A percentile compares a stretch with the other conserved stretches of the same genome.
Conservation (phyloP, 352 stramenopile genomes). For the Phytophthora vignae region DNA sequence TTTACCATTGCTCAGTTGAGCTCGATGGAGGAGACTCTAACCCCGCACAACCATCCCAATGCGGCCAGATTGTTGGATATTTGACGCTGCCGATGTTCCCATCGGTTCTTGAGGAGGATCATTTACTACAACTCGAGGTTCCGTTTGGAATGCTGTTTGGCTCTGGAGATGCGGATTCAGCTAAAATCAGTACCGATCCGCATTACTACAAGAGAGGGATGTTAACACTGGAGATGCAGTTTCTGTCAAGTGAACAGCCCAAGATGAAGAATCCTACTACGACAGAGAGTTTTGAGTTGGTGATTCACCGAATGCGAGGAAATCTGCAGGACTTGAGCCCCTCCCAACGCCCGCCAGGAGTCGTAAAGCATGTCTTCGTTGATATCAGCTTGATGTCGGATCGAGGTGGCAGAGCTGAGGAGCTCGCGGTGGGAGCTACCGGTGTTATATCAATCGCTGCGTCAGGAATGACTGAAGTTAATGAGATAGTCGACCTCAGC, state of each 20-base stretch:
- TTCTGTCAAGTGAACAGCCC: conserved; percentile 20
- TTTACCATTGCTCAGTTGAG: conserved; percentile 19
- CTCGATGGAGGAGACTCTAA: neutral
- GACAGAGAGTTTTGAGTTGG: conserved; percentile 27
- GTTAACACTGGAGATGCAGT: conserved; percentile 48
- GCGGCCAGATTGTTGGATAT: conserved; percentile 30
- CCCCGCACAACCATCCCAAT: neutral
- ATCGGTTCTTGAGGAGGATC: conserved; percentile 26
- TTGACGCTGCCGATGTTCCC: conserved; percentile 43
- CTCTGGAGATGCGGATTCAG: neutral
- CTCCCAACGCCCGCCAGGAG: neutral
- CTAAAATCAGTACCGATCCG: conserved; percentile 7
- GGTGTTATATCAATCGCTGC: conserved; percentile 12
- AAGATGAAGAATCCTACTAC: neutral
- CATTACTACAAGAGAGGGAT: conserved; percentile 34
- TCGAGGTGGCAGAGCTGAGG: conserved; percentile 1
- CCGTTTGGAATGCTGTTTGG: conserved; percentile 27
- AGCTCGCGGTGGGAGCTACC: conserved; percentile 23
- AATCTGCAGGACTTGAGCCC: neutral
- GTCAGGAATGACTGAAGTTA: conserved; percentile 24
- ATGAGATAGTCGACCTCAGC: conserved; percentile 35
- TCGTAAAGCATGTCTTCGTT: conserved; percentile 21
- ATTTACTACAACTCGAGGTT: conserved; percentile 43
- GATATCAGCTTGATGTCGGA: conserved; percentile 30
- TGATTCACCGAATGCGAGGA: conserved; percentile 33